phyloP scores from a whole-genome alignment of 345 rosid species.

The Citrus inodora region DNA sequence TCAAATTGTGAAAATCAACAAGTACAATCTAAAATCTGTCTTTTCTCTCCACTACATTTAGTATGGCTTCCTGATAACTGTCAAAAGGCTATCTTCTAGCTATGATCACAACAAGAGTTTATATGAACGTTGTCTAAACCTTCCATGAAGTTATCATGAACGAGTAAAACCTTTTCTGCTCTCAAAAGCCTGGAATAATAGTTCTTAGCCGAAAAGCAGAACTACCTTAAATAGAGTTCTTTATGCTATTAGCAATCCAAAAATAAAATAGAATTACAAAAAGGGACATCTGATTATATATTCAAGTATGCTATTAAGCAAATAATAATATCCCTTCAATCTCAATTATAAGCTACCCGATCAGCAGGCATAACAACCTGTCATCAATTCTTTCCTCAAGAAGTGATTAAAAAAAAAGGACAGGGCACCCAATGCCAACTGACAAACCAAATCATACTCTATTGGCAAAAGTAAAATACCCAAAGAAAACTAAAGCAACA shows the following conservation, averaged over 20 bases:
- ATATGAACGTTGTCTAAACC: neutral
- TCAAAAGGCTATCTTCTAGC: neutral
- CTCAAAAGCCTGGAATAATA: neutral
- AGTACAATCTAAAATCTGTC: neutral
- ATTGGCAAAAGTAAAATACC: neutral
- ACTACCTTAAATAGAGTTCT: neutral
- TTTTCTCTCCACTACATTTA: neutral
- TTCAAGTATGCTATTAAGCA: neutral
- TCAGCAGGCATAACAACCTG: neutral
- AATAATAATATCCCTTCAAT: neutral
- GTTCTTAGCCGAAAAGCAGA: neutral
- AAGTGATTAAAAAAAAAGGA: neutral
- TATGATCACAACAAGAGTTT: slow-evolving; percentile 2
- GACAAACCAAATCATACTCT: neutral
- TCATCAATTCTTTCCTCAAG: neutral
- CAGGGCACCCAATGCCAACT: neutral
- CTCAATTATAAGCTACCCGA: neutral
- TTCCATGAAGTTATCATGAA: neutral
- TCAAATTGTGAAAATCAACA: neutral
- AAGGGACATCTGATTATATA: neutral
- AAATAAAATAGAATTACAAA: neutral
- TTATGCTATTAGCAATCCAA: neutral
- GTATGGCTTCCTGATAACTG: neutral
- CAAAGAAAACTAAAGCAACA: neutral
- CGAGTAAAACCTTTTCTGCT: neutral